Conservation (phyloP, 768 basidiomycete genomes). For the Suillus plorans region DNA sequence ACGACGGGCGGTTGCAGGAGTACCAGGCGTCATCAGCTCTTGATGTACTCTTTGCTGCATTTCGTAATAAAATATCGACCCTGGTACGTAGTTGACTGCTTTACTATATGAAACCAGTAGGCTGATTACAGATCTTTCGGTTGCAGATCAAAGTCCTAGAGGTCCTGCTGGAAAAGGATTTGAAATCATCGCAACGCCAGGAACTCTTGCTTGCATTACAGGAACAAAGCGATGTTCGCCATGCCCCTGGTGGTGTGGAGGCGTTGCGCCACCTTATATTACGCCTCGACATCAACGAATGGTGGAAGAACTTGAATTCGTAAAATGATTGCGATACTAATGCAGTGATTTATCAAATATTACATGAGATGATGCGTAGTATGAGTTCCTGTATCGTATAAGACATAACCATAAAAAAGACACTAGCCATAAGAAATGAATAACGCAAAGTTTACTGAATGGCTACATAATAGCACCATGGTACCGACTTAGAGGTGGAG, state of each 20-base stretch:
- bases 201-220: slow-evolving; percentile 25
- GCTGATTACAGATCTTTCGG: slow-evolving; percentile 4
- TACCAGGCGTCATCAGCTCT: slow-evolving; percentile 61
- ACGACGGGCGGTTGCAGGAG: slow-evolving; percentile 54
- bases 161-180: slow-evolving; percentile 53
- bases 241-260: slow-evolving; percentile 50
- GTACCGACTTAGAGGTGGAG: not conserved
- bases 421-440: slow-evolving; percentile 9
- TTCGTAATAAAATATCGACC: slow-evolving; percentile 52
- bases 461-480: slow-evolving; percentile 11
- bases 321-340: not conserved
- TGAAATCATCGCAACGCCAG: slow-evolving; percentile 16
- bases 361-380: slow-evolving; percentile 1
- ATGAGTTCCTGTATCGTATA: slow-evolving; percentile 12
- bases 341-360: not conserved
- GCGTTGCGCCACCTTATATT: slow-evolving; percentile 55
- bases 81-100: slow-evolving; percentile 45
- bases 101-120: not conserved
- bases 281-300: slow-evolving; percentile 53
- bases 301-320: slow-evolving; percentile 44
- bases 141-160: slow-evolving; percentile 56
- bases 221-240: slow-evolving; percentile 30
- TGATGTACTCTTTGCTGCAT: slow-evolving; percentile 52
- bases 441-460: slow-evolving; percentile 10
- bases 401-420: slow-evolving; percentile 24